phyloP scores from a whole-genome alignment of 768 basidiomycete genomes.

The Sporobolomyces roseus region DNA sequence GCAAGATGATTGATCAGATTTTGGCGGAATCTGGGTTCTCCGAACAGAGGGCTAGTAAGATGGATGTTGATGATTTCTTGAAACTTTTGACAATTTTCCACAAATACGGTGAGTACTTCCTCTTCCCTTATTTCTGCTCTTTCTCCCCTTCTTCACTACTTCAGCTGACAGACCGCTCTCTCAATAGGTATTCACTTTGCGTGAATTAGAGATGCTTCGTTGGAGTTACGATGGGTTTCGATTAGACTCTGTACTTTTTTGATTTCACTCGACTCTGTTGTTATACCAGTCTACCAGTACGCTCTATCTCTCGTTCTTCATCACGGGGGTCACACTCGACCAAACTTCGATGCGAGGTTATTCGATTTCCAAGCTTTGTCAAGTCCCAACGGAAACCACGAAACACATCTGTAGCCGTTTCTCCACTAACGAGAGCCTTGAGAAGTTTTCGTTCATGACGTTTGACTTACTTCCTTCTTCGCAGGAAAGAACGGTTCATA shows the following conservation, averaged over 20 bases:
- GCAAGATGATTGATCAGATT: slow-evolving; percentile 50
- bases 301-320: too few species aligned
- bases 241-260: background rate
- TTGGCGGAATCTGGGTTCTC: slow-evolving; percentile 72
- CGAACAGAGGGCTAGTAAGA: slow-evolving; percentile 81
- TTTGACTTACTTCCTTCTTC: too few species aligned
- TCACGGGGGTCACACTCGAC: too few species aligned
- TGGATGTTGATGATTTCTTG: slow-evolving; percentile 85
- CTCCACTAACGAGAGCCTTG: too few species aligned
- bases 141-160: background rate
- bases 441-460: too few species aligned
- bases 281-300: too few species aligned
- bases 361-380: too few species aligned
- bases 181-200: background rate
- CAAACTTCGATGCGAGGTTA: too few species aligned
- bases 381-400: too few species aligned
- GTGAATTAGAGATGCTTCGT: background rate
- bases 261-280: background rate
- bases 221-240: too few species aligned
- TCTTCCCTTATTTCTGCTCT: background rate
- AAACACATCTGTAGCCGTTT: too few species aligned
- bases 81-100: slow-evolving; percentile 51
- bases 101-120: slow-evolving; percentile 38
- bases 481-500: too few species aligned
- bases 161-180: background rate